phyloP scores from a whole-genome alignment of 139 green algal genomes.

The Asterochloris erici region DNA sequence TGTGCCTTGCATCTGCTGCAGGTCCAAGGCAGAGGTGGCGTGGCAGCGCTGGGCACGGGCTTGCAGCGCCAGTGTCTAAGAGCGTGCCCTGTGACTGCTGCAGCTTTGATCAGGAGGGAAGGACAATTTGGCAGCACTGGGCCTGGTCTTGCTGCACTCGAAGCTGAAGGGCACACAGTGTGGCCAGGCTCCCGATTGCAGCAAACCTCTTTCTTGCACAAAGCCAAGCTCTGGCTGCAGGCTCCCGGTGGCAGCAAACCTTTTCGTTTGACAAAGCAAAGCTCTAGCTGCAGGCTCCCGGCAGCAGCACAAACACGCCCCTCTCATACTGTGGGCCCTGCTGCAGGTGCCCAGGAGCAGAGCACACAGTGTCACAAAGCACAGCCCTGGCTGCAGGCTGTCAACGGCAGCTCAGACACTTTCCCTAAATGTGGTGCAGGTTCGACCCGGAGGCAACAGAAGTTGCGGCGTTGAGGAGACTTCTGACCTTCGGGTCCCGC shows the following conservation, averaged over 20 bases:
- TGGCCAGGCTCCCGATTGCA: no score
- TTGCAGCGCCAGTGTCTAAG: no score
- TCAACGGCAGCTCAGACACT: not conserved
- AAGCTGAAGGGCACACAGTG: not conserved
- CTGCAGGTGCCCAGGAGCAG: not conserved
- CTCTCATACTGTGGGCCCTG: not conserved
- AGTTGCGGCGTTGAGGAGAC: conserved; percentile 47
- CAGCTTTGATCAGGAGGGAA: no score
- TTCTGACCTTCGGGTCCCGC: conserved; percentile 58
- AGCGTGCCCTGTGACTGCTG: no score
- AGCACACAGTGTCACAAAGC: not conserved
- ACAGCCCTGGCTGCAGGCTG: not conserved
- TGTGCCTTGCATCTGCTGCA: no score
- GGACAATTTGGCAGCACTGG: no score
- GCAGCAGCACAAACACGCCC: not conserved
- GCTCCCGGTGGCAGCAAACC: no score
- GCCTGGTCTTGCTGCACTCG: not conserved
- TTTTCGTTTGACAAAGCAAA: no score
- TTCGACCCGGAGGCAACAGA: conserved; percentile 45
- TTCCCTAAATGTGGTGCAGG: conserved; percentile 22
- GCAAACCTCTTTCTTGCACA: no score
- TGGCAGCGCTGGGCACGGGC: no score
- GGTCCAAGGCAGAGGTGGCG: no score
- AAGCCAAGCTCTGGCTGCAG: no score
- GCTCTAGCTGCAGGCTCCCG: not conserved